Evolutionary conservation across 2,329 filamentous ascomycete genomes (phyloP), one percentile per base, ranked within the genome.

Genomic region (Penicillium rolfsii): DNA sequence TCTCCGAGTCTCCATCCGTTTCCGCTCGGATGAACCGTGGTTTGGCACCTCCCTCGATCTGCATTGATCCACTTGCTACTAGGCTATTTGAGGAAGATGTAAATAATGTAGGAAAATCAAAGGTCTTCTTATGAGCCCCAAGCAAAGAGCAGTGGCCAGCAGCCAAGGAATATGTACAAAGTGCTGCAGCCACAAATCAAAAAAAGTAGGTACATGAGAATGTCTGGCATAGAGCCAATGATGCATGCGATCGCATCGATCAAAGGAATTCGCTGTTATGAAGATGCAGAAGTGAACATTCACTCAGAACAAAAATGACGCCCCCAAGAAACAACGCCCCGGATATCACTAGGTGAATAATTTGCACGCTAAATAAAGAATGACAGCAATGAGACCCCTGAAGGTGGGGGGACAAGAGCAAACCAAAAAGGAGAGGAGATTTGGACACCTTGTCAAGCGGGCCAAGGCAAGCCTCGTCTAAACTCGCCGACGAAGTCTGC

Each of bases 401-500:
- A 26, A 24, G 14, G 22, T 43, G 38, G 28, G n/a, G n/a, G n/a
- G 14, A 22, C 8, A 43, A 30, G 11, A 43, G 8, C n/a, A 16
- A 53, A 2, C 6, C 11, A 28, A 40, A 40, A n/a, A 40, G 26
- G 19, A 26, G 28, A 22, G 35, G 14, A 40, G 43, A n/a, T 36
- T 41, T 43, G 56, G n/a, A 52, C 28, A 5, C 41, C 41, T 24
- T 24, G 56, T 2, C 14, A 14, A 30, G 55, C 46, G 19, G 33
- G 36, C 4, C 7, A 38, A 28, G 14, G 35, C 14, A 46, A 28
- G 48, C 14, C 38, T 35, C 30, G n/a, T 45, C 57, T 59, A 65
- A 28, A 59, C 67, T 41, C 70, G 71, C 50, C 68, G 69, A 58
- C 74, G 77, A 40, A 82, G 63, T 64, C 73, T 80, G 41, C 74